Percentiles rank a stretch among this genome's conserved stretches.
phyloP scores from a whole-genome alignment of 31 red algal species.

The Asparagopsis taxiformis region DNA sequence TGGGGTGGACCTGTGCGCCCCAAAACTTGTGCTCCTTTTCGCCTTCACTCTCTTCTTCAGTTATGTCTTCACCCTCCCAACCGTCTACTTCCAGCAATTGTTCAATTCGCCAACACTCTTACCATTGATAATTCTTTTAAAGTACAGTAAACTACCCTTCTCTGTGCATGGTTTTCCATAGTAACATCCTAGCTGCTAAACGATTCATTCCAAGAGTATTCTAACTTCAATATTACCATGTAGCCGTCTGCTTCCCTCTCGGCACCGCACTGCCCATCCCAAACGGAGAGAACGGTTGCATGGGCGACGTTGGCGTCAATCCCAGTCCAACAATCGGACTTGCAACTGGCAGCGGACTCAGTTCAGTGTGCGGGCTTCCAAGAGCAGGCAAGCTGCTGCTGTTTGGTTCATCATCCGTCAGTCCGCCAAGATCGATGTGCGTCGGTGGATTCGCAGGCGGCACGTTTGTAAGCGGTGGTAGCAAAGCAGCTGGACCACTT shows the following conservation, averaged over 20 bases:
- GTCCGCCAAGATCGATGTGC: slow-evolving; percentile 53
- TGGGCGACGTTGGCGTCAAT: slow-evolving; percentile 32
- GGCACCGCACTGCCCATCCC: slow-evolving; percentile 3
- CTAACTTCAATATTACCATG: slow-evolving; percentile 12
- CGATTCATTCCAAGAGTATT: no score
- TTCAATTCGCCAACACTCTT: no score
- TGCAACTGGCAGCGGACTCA: slow-evolving; percentile 46
- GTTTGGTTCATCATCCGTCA: slow-evolving; percentile 30
- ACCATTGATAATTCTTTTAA: neutral
- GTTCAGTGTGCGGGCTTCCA: slow-evolving; percentile 51
- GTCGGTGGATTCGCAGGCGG: slow-evolving; percentile 46
- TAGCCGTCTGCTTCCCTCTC: slow-evolving; percentile 17
- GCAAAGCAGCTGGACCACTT: slow-evolving; percentile 9
- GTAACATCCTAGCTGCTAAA: neutral
- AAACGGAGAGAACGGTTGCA: slow-evolving; percentile 26
- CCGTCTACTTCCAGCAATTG: no score
- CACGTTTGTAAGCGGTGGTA: slow-evolving; percentile 43
- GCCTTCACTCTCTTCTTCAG: no score
- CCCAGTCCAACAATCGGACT: slow-evolving; percentile 46
- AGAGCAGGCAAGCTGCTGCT: slow-evolving; percentile 58
- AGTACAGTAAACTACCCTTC: neutral
- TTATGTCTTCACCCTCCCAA: no score
- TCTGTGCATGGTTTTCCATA: slow-evolving; percentile 1
- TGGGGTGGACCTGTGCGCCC: no score
- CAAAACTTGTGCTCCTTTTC: no score